Evolutionary conservation across 306 rosid species (phyloP), one percentile per base, ranked within the genome.

Genomic region (Neltuma alba): DNA sequence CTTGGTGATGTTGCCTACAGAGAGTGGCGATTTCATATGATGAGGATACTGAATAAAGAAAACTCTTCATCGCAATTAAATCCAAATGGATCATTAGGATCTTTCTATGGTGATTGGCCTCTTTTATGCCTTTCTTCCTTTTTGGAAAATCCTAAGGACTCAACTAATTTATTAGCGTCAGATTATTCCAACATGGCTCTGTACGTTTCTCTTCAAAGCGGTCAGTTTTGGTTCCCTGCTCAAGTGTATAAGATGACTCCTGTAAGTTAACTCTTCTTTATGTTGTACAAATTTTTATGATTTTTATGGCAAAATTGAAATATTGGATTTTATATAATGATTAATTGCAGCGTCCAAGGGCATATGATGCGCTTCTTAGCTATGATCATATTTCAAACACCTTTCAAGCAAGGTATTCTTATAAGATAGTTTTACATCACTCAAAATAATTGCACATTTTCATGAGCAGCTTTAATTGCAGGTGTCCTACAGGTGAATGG

Each of bases 201-300:
- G 81, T 88, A 85, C 67, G 80, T 85, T 23, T 89, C 91, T 23
- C 91, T 91, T 44, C 86, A 91, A 36, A 78, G 52, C 70, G 91
- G 95, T 55, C 42, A 66, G 64, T 66, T 89, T 61, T 89, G 90
- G 92, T 91, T 89, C 70, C 95, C 92, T 23, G 90, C 91, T 54
- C 95, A 91, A 79, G 91, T 89, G 41, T 85, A 81, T 74, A 31
- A 2, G 28, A 30, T 71, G 18, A n/a, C 7, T 0, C 34, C 21
- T 52, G 54, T 45, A 41, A 40, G 34, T 21, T 40, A 68, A 27
- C 47, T 65, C 45, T 65, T 37, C 6, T 21, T 25, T 25, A 36
- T 37, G 31, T 20, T 36, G 15, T 37, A 10, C n/a, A n/a, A n/a
- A n/a, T n/a, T n/a, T n/a, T n/a, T n/a, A n/a, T n/a, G n/a, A 9